Conservation (phyloP, 345 rosid species). For the Lagerstroemia speciosa region DNA sequence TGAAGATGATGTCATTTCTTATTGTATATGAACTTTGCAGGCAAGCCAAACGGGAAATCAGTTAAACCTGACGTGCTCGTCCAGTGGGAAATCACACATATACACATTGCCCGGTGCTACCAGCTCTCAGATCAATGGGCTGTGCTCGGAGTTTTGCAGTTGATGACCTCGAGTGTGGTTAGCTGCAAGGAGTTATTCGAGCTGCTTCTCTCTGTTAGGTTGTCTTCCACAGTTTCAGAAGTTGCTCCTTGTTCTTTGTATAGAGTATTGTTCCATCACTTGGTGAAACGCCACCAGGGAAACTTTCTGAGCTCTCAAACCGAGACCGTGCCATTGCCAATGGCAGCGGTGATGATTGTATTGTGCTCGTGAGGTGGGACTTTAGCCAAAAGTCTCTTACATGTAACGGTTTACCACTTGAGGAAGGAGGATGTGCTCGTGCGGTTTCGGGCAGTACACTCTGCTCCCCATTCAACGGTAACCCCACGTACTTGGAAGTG, state of each 20-base stretch:
- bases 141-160: constrained; percentile 53
- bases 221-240: not conserved
- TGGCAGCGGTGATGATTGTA: no score
- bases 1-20: not conserved
- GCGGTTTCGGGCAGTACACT: no score
- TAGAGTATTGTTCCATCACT: not conserved
- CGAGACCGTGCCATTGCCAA: no score
- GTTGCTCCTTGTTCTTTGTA: not conserved
- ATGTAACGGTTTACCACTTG: no score
- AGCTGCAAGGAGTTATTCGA: not conserved
- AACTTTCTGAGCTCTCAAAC: no score
- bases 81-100: constrained; percentile 42
- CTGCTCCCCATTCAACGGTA: no score
- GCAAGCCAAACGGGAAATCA: constrained; percentile 57
- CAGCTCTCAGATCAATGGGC: constrained; percentile 36
- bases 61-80: constrained; percentile 59
- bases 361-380: no score
- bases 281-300: not conserved
- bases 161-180: constrained; percentile 10
- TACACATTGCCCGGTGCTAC: constrained; percentile 38
- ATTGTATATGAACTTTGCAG: constrained; percentile 26
- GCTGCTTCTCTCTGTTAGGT: not conserved
- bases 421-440: no score
- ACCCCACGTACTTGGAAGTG: no score
- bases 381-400: no score